phyloP scores from a whole-genome alignment of 352 stramenopile genomes.

The Phytophthora pseudosyringae region DNA sequence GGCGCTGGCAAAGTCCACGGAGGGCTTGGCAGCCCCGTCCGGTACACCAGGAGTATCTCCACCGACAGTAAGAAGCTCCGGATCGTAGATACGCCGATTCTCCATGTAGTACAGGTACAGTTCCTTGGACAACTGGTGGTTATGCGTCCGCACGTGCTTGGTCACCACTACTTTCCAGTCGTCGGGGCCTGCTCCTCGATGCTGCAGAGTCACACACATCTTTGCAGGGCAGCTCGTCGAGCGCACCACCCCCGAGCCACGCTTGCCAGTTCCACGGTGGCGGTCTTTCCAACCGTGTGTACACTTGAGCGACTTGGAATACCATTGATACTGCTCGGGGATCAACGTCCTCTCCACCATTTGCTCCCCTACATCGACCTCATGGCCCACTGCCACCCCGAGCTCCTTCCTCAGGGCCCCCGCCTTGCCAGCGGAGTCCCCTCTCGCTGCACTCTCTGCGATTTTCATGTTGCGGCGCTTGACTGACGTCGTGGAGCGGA shows the following conservation, averaged over 20 bases:
- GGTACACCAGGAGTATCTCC: slow-evolving; percentile 12
- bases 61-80: slow-evolving; percentile 54
- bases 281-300: slow-evolving; percentile 84
- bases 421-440: slow-evolving; percentile 7
- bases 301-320: slow-evolving; percentile 86
- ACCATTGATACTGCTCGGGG: slow-evolving; percentile 70
- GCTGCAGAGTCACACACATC: slow-evolving; percentile 82
- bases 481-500: slow-evolving; percentile 80
- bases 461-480: slow-evolving; percentile 77
- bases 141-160: slow-evolving; percentile 75
- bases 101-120: slow-evolving; percentile 81
- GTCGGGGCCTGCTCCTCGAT: slow-evolving; percentile 38
- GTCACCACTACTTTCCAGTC: slow-evolving; percentile 81
- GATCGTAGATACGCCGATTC: slow-evolving; percentile 81
- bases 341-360: slow-evolving; percentile 53
- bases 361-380: slow-evolving; percentile 3
- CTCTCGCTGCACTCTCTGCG: slow-evolving; percentile 42
- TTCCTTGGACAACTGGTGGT: slow-evolving; percentile 77
- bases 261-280: slow-evolving; percentile 68
- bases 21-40: neutral
- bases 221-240: slow-evolving; percentile 77
- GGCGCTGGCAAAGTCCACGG: slow-evolving; percentile 12
- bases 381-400: neutral
- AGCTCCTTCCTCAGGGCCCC: slow-evolving; percentile 10
- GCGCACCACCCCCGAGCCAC: slow-evolving; percentile 60